Evolutionary conservation across 768 basidiomycete species (phyloP).

Genomic region (Tulasnella sp.): DNA sequence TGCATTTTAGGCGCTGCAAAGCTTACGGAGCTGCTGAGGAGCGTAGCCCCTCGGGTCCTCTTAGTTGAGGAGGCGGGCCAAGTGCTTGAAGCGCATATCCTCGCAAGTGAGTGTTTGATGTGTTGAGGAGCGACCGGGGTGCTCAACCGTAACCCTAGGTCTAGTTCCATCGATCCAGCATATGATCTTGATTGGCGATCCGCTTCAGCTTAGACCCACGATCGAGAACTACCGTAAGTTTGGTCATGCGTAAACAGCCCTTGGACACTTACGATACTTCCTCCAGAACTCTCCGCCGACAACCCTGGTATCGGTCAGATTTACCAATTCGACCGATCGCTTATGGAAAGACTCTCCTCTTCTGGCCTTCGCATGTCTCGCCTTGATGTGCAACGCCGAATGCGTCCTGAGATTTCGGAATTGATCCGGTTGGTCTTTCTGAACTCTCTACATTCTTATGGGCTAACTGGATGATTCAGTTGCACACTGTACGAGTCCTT

Average conservation of each 20-base stretch:
- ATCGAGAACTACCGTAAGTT: slow-evolving; percentile 48
- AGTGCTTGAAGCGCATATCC: slow-evolving; percentile 75
- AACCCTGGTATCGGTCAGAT: slow-evolving; percentile 56
- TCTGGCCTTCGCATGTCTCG: slow-evolving; percentile 66
- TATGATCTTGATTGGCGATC: slow-evolving; percentile 72
- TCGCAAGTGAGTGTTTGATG: slow-evolving; percentile 45
- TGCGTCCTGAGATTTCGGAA: slow-evolving; percentile 70
- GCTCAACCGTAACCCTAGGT: slow-evolving; percentile 39
- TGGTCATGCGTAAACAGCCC: slow-evolving; percentile 41
- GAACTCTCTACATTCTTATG: background rate
- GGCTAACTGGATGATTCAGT: slow-evolving; percentile 41
- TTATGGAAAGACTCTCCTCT: slow-evolving; percentile 71
- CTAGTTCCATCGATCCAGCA: slow-evolving; percentile 69
- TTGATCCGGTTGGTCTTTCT: slow-evolving; percentile 54
- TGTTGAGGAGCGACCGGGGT: background rate
- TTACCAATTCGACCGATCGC: slow-evolving; percentile 69
- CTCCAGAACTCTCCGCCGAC: slow-evolving; percentile 44
- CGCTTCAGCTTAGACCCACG: slow-evolving; percentile 67
- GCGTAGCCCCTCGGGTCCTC: slow-evolving; percentile 61
- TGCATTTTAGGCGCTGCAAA: slow-evolving; percentile 64
- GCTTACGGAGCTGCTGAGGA: slow-evolving; percentile 61
- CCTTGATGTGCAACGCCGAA: slow-evolving; percentile 72
- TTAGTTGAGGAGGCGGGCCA: slow-evolving; percentile 80
- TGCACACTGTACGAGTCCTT: slow-evolving; percentile 64
- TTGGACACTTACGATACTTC: background rate